These are phyloP conservation scores for Magnaporthales sp. DNA, from an alignment of 2,329 filamentous ascomycete species.

Conservation along the genomic window DNA sequence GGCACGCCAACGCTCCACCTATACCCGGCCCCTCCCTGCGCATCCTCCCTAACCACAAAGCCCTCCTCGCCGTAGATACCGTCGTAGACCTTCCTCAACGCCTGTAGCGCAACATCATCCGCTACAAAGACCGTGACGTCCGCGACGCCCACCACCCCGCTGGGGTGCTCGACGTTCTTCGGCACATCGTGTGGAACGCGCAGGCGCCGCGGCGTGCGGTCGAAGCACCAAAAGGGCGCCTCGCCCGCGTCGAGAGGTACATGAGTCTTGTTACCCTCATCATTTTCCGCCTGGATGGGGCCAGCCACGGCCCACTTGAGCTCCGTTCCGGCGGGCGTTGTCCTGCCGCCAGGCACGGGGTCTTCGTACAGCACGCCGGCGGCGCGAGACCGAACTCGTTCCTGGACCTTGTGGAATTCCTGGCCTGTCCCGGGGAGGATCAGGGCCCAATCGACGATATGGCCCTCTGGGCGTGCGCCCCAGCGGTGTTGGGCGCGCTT, in stretches of 20 bases:
- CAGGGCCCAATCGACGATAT: constrained; percentile 53
- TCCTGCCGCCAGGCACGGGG: constrained; percentile 43
- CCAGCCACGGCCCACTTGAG: constrained; percentile 51
- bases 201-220: constrained; percentile 46
- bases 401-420: constrained; percentile 28
- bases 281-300: constrained; percentile 12
- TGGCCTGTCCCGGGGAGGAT: constrained; percentile 24
- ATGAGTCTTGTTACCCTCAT: constrained; percentile 13
- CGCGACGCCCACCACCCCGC: constrained; percentile 40
- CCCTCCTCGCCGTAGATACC: constrained; percentile 11
- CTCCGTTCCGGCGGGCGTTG: constrained; percentile 42
- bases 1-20: not conserved
- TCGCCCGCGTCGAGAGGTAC: constrained; percentile 31
- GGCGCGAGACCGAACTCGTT: constrained; percentile 21
- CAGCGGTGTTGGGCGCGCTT: constrained; percentile 45
- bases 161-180: constrained; percentile 36
- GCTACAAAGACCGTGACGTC: constrained; percentile 28
- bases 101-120: constrained; percentile 12
- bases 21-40: not conserved
- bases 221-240: constrained; percentile 59
- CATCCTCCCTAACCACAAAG: not conserved
- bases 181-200: constrained; percentile 39
- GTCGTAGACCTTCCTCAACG: constrained; percentile 19
- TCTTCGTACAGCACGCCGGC: constrained; percentile 34
- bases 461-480: constrained; percentile 40